A percentile compares a stretch with the other conserved stretches of the same genome.
Conservation (phyloP, 495 filamentous ascomycete genomes). For the Podospora didyma region DNA sequence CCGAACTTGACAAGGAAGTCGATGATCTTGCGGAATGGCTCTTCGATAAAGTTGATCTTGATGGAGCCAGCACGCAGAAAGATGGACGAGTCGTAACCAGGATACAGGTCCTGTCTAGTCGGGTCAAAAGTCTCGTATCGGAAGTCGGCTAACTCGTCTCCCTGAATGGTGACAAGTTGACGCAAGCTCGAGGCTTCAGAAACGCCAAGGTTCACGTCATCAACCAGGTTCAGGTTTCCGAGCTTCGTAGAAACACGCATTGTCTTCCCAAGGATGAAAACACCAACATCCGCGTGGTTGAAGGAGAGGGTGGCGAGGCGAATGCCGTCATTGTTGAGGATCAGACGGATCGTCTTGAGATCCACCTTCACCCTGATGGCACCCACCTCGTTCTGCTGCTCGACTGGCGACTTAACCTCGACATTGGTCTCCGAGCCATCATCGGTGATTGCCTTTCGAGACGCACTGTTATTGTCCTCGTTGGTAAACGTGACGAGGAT, state of each 20-base stretch:
- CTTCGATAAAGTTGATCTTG: constrained; percentile 92
- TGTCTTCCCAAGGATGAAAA: constrained; percentile 78
- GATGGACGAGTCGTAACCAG: constrained; percentile 92
- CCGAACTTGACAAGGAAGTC: constrained; percentile 97
- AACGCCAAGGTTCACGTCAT: constrained; percentile 92
- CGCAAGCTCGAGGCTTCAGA: constrained; percentile 74
- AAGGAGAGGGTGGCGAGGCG: constrained; percentile 88
- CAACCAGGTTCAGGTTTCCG: constrained; percentile 81
- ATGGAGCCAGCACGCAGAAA: constrained; percentile 87
- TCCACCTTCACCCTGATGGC: constrained; percentile 76
- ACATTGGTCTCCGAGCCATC: constrained; percentile 34
- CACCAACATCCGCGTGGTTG: constrained; percentile 82
- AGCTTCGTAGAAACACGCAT: constrained; percentile 84
- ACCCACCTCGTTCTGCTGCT: constrained; percentile 32
- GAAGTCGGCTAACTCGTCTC: constrained; percentile 95
- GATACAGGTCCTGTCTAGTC: constrained; percentile 62
- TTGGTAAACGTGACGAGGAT: constrained; percentile 91
- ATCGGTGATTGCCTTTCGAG: constrained; percentile 34
- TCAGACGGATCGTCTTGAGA: constrained; percentile 85
- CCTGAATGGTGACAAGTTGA: constrained; percentile 87
- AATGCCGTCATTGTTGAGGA: constrained; percentile 98
- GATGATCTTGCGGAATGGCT: constrained; percentile 97
- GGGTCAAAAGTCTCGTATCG: constrained; percentile 93
- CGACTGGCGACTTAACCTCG: constrained; percentile 23
- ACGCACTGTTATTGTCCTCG: constrained; percentile 30